These are phyloP conservation scores for Monosporascus sp. DNA, from an alignment of 2,329 filamentous ascomycete species.

Conservation along the genomic window DNA sequence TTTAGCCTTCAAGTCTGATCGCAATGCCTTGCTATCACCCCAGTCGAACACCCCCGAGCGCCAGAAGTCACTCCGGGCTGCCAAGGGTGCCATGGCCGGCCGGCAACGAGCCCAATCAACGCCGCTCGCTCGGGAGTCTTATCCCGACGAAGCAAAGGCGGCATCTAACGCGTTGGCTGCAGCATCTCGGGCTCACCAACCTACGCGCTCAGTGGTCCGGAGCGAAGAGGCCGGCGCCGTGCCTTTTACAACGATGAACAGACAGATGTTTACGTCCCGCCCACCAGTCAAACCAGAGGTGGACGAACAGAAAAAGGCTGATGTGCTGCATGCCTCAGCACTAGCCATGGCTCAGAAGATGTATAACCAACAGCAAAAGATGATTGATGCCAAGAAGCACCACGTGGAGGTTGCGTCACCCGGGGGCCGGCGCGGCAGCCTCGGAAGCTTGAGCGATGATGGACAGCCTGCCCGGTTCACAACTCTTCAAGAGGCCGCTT, in stretches of 20 bases:
- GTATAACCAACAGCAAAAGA: constrained; percentile 65
- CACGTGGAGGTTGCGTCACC: constrained; percentile 26
- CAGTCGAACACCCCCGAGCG: constrained; percentile 41
- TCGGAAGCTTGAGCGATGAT: constrained; percentile 28
- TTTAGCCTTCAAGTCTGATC: constrained; percentile 55
- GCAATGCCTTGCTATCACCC: constrained; percentile 36
- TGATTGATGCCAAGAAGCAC: constrained; percentile 43
- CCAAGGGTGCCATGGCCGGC: constrained; percentile 67
- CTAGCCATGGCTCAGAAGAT: constrained; percentile 86
- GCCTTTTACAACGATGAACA: constrained; percentile 60
- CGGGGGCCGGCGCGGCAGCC: constrained; percentile 25
- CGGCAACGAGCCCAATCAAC: constrained; percentile 61
- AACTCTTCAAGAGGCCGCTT: constrained; percentile 79
- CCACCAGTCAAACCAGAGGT: constrained; percentile 67
- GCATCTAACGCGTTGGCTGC: constrained; percentile 66
- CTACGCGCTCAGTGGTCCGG: constrained; percentile 37
- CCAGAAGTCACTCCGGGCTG: constrained; percentile 66
- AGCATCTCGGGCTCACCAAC: constrained; percentile 61
- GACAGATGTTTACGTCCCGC: constrained; percentile 71
- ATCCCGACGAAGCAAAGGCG: constrained; percentile 55
- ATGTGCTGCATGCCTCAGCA: constrained; percentile 73
- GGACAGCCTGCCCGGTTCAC: constrained; percentile 49
- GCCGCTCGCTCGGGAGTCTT: constrained; percentile 40
- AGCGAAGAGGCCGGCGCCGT: constrained; percentile 60
- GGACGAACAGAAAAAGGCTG: constrained; percentile 67